A percentile compares a stretch with the other conserved stretches of the same genome.
Conservation (phyloP, 371 early-diverging fungal genomes). For the Apophysomyces trapeziformis region DNA sequence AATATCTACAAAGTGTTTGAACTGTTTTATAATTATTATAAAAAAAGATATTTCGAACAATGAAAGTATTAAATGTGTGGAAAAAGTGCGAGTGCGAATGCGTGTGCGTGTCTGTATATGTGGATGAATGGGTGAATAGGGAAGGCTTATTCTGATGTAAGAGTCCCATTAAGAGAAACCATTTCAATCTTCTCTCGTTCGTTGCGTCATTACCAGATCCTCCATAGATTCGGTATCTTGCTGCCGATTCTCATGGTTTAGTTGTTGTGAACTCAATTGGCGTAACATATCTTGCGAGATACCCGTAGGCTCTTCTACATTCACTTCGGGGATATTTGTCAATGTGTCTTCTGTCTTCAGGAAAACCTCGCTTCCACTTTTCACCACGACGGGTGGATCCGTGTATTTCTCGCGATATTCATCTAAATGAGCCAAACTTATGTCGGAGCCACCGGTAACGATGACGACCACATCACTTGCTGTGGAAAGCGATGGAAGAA, state of each 20-base stretch:
- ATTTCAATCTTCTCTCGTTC: neutral
- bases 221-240: neutral
- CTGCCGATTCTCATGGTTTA: too few relatives aligned
- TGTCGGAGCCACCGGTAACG: slow-evolving; percentile 66
- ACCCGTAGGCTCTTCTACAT: slow-evolving; percentile 37
- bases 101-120: too few relatives aligned
- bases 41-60: too few relatives aligned
- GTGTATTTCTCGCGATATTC: slow-evolving; percentile 55
- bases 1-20: too few relatives aligned
- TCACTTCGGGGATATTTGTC: slow-evolving; percentile 34
- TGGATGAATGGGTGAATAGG: too few relatives aligned
- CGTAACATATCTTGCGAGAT: slow-evolving; percentile 19
- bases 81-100: too few relatives aligned
- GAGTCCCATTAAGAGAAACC: too few relatives aligned
- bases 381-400: slow-evolving; percentile 58
- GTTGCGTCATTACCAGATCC: neutral
- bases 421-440: slow-evolving; percentile 51
- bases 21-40: too few relatives aligned
- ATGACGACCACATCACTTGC: slow-evolving; percentile 59
- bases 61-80: too few relatives aligned
- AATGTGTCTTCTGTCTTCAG: slow-evolving; percentile 56
- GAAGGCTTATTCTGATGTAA: too few relatives aligned
- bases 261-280: neutral
- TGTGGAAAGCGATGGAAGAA: slow-evolving; percentile 52
- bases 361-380: slow-evolving; percentile 62